These are phyloP conservation scores for Leccinum griseonigrum DNA, from an alignment of 1,284 basidiomycete genomes.

Conservation along the genomic window DNA sequence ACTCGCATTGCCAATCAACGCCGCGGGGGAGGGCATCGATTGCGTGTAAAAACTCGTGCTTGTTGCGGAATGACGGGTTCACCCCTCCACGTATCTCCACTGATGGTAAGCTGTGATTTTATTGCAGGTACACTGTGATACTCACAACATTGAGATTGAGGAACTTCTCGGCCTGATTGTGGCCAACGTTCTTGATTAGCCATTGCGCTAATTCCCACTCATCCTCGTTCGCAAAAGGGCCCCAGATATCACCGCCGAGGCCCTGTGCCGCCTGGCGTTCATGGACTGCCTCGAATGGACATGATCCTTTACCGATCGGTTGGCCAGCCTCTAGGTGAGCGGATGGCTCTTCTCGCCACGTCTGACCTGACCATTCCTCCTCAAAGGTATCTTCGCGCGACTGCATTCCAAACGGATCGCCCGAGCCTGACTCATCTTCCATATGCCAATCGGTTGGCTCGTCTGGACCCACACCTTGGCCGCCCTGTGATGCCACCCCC, in stretches of 20 bases:
- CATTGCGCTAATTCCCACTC: not conserved
- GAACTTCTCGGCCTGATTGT: not conserved
- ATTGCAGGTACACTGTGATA: too few species aligned
- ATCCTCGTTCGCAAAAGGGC: not conserved
- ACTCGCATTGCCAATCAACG: not conserved
- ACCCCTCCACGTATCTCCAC: not conserved
- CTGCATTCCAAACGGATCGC: too few species aligned
- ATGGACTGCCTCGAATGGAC: not conserved
- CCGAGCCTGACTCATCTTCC: too few species aligned
- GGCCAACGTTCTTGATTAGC: not conserved
- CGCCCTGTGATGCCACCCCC: too few species aligned
- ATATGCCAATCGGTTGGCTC: too few species aligned
- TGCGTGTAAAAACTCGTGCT: not conserved
- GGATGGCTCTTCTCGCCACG: too few species aligned
- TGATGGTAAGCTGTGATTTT: not conserved
- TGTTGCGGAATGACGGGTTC: not conserved
- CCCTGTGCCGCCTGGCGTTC: not conserved
- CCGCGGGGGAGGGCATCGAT: not conserved
- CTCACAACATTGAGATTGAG: not conserved
- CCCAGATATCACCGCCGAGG: not conserved
- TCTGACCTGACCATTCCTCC: too few species aligned
- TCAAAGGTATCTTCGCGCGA: too few species aligned
- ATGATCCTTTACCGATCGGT: not conserved
- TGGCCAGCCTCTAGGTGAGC: not conserved
- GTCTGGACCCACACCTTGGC: too few species aligned